These are phyloP conservation scores for Exophiala alcalophila DNA, from an alignment of 2,329 filamentous ascomycete genomes.

Conservation along the genomic window DNA sequence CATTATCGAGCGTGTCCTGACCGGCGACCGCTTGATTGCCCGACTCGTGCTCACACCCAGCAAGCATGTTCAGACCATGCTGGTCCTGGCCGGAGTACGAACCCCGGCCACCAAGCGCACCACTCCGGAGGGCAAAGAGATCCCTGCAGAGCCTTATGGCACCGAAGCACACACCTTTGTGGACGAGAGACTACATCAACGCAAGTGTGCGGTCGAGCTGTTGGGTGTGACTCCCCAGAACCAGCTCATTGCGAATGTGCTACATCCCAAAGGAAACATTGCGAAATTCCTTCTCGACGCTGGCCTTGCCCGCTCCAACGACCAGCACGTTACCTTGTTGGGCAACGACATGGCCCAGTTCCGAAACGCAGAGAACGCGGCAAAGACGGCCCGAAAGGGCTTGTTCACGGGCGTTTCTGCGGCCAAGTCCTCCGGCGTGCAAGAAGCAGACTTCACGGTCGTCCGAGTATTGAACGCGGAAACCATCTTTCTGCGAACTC, in stretches of 20 bases:
- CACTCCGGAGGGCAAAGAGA: constrained; percentile 72
- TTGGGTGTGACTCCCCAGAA: constrained; percentile 86
- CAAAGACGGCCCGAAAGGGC: constrained; percentile 72
- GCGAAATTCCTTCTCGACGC: constrained; percentile 85
- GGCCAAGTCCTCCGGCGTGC: constrained; percentile 57
- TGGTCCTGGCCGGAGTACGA: constrained; percentile 83
- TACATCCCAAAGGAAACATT: constrained; percentile 90
- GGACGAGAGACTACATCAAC: constrained; percentile 79
- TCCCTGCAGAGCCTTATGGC: constrained; percentile 83
- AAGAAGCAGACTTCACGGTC: constrained; percentile 75
- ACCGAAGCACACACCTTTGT: constrained; percentile 87
- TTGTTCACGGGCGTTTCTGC: constrained; percentile 78
- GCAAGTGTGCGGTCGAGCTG: constrained; percentile 76
- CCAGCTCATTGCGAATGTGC: constrained; percentile 80
- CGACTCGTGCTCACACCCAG: constrained; percentile 76
- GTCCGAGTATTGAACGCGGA: constrained; percentile 84
- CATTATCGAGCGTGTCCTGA: constrained; percentile 86
- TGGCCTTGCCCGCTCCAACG: constrained; percentile 86
- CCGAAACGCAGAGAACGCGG: constrained; percentile 80
- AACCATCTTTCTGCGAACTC: constrained; percentile 80
- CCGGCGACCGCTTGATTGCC: constrained; percentile 83
- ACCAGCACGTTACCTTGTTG: constrained; percentile 91
- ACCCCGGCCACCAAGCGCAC: constrained; percentile 85
- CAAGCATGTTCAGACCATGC: constrained; percentile 84
- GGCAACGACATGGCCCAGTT: constrained; percentile 83